Base-by-base conservation (phyloP, 306 rosid species). In the Cicer bijugum region DNA sequence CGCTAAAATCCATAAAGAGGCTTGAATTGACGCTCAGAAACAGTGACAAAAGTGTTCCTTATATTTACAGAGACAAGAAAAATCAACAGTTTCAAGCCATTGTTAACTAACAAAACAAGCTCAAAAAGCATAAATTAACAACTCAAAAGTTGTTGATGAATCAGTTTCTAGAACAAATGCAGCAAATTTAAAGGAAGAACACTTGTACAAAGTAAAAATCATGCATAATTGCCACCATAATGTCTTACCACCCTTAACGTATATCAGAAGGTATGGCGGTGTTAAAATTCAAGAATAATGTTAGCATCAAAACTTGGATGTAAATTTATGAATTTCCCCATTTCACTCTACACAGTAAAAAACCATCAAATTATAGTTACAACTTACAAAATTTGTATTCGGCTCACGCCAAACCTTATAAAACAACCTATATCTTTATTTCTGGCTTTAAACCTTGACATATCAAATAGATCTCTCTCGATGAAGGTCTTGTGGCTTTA, bases 391-490 rank as follows among this genome's bases (percentile, higher is more conserved):
- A 16, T 45, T 76, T 80, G 67, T 20, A 83, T 72, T 77, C 67
- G 9, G 19, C 60, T 16, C 66, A 23, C 1, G 20, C 43, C 9
- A 6, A 76, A 17, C 45, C 45, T 9, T 37, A 2, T 3, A 58
- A 57, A 77, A 53, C 48, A 68, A 56, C 51, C 73, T 82, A 84
- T 40, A 15, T 37, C 72, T 79, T 85, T 11, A 79, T 69, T 48
- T 76, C 65, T 35, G 81, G 75, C 82, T 84, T 81, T 60, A 89
- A 86, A 51, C 87, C 87, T 78, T 89, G 96, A 83, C 97, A 89
- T 73, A 92, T 92, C 81, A 94, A 81, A 85, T 94, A 91, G 48
- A 91, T 91, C 89, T 90, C 99, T 79, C 95, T 88, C 12, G 99
- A 94, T 0, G 96, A 87, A 69, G 97, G 82, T 67, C 97, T 87